Base-by-base conservation (phyloP, 2,329 filamentous ascomycete species). In the Xylaria digitata region DNA sequence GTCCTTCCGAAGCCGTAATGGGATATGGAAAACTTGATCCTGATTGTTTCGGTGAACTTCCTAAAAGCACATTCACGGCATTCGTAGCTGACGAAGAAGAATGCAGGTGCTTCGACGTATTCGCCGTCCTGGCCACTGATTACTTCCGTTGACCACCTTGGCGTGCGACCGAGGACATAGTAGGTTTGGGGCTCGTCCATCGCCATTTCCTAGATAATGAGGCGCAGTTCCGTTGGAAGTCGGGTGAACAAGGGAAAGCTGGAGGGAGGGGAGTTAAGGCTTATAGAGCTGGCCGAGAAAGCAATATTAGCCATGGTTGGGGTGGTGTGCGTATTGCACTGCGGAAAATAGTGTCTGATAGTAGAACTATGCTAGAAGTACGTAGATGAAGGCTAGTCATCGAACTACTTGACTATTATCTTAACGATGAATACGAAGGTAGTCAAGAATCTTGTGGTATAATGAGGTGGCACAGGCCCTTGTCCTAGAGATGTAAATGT, bases 21-120 rank as follows among this genome's bases (percentile, higher is more conserved):
- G 3, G 15, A n/a, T 1, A 26, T 6, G 4, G 0, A 15, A 5
- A 48, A 3, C 21, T 2, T 37, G 7, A 32, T 9, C 9, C 3
- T 26, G 26, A 26, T 40, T 1, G 26, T 9, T 13, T 21, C 5
- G 30, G 52, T 23, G 21, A 55, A 65, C 40, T 9, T 13, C 2
- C 48, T 40, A 13, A 3, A 11, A 6, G 62, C 62, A 4, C 60
- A 3, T 2, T 6, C 1, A 5, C 55, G 48, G 30, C 48, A 48
- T 56, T 65, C 63, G 1, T 6, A 19, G 32, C 49, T 65, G 21
- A 65, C 50, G 34, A 65, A 65, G 23, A 65, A 65, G 50, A 65
- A 61, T 6, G 3, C 5, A 2, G 63, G 56, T 11, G 43, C 63
- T 2, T 61, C 17, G 17, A 32, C 13, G 56, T 34, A 49, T 6